phyloP scores from a whole-genome alignment of 306 rosid species.

The Inga oerstediana region DNA sequence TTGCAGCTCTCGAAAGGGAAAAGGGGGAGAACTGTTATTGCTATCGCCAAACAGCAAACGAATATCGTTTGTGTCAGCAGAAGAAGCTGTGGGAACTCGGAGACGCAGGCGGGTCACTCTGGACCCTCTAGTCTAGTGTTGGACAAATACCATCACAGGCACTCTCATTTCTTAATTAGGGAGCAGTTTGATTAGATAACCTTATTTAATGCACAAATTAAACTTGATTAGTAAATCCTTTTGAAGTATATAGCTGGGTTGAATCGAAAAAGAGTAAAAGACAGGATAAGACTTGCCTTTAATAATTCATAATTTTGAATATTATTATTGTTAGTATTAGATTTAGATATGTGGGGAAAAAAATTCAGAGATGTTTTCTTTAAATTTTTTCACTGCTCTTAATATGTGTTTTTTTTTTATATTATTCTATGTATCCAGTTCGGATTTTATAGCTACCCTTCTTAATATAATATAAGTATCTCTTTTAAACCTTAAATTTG shows the following conservation, averaged over 20 bases:
- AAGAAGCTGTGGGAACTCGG: slow-evolving; percentile 7
- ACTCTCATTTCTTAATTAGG: background rate
- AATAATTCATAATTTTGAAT: background rate
- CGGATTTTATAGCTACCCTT: rapidly evolving
- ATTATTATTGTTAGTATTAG: background rate
- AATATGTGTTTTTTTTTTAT: too few species aligned
- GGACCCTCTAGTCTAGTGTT: background rate
- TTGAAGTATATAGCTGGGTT: background rate
- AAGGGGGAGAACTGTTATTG: slow-evolving; percentile 14
- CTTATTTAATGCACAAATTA: background rate
- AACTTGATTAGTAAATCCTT: background rate
- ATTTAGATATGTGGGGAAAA: too few species aligned
- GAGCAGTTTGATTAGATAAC: background rate
- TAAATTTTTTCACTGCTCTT: too few species aligned
- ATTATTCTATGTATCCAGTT: too few species aligned
- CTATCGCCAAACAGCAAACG: background rate
- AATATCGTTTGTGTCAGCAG: background rate
- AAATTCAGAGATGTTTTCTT: too few species aligned
- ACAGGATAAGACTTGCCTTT: background rate
- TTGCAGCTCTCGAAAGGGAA: too few species aligned
- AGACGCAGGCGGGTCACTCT: slow-evolving; percentile 18
- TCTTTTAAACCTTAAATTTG: rapidly evolving
- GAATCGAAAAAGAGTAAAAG: background rate
- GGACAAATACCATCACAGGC: background rate
- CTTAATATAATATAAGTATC: too few species aligned